Base-by-base conservation (phyloP, 371 early-diverging fungal genomes). In the Syncephalis plumigaleata region DNA sequence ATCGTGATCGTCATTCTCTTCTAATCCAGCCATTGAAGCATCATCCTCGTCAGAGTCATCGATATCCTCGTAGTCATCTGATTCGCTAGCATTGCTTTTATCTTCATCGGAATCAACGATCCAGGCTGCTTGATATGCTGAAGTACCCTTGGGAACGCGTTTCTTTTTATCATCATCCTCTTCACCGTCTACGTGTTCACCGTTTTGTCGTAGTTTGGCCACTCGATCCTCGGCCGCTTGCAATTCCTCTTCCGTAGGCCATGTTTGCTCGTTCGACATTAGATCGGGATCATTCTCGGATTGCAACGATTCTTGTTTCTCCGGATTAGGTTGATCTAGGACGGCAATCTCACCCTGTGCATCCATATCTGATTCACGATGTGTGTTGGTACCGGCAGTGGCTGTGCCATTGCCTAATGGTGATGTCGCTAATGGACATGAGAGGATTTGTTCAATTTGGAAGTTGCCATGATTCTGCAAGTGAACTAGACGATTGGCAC, bases 71-170 rank as follows among this genome's bases (percentile, higher is more conserved):
- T 70, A 71, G 9, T 76, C 85, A 3, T 77, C 82, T 22, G 78
- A 75, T 11, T 71, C 72, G 25, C 70, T 70, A 16, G 66, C 66
- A 42, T 69, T 71, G 17, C 56, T 63, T 9, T 67, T 69, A 39
- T 75, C 78, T 47, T 71, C 70, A 17, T 71, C 78, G 1, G 72
- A 70, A 48, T 94, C 92, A 8, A 86, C 63, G 57, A 96, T 89
- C 97, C 97, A 96, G 0, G 91, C 90, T 17, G 95, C 94, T 66
- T 96, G 97, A 63, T 96, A 96, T 20, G 80, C 59, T 3, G 93
- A 92, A 18, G 91, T 92, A 26, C 95, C 95, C 66, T 88, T 89
- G 13, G 93, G 94, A 2, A 91, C 94, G 38, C 82, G 73, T 53
- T 77, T 68, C 42, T 58, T 24, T 64, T 66, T n/a, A 67, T 70